These are phyloP conservation scores for Porcisia hertigi DNA, from an alignment of 208 protist species.

Conservation along the genomic window DNA sequence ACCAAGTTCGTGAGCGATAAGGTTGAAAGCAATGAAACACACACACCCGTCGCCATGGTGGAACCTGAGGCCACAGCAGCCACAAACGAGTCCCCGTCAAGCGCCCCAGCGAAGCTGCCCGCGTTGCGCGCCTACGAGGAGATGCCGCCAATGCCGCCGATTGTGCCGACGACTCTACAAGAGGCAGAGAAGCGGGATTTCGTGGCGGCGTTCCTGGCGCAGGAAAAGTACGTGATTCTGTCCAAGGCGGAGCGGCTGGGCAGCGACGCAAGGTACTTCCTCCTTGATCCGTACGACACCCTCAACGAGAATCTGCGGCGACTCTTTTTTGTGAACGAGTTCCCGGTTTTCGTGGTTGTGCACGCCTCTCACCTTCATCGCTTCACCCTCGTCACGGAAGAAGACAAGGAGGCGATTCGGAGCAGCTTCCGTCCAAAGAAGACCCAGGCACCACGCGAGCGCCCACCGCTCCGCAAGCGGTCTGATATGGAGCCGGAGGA, in stretches of 20 bases:
- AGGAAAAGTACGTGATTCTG: slow-evolving; percentile 50
- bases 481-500: slow-evolving; percentile 55
- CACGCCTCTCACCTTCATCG: slow-evolving; percentile 31
- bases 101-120: background rate
- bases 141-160: slow-evolving; percentile 17
- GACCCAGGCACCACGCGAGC: slow-evolving; percentile 24
- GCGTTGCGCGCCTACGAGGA: slow-evolving; percentile 26
- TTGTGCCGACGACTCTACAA: slow-evolving; percentile 18
- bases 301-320: slow-evolving; percentile 76
- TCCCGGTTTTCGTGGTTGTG: slow-evolving; percentile 78
- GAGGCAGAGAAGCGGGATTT: slow-evolving; percentile 31
- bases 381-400: slow-evolving; percentile 71
- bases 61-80: background rate
- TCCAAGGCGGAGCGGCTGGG: slow-evolving; percentile 74
- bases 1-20: background rate
- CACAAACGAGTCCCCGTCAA: background rate
- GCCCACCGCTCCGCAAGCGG: slow-evolving; percentile 38
- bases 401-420: slow-evolving; percentile 71
- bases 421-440: slow-evolving; percentile 56
- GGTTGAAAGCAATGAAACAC: background rate
- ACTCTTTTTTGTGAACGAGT: slow-evolving; percentile 90
- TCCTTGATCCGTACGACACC: slow-evolving; percentile 49
- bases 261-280: slow-evolving; percentile 61
- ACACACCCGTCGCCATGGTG: background rate
- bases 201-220: slow-evolving; percentile 40